Percentiles rank a stretch among this genome's conserved stretches.
Evolutionary conservation across 2,329 filamentous ascomycete species (phyloP).

Genomic region (Trichoderma gracile): DNA sequence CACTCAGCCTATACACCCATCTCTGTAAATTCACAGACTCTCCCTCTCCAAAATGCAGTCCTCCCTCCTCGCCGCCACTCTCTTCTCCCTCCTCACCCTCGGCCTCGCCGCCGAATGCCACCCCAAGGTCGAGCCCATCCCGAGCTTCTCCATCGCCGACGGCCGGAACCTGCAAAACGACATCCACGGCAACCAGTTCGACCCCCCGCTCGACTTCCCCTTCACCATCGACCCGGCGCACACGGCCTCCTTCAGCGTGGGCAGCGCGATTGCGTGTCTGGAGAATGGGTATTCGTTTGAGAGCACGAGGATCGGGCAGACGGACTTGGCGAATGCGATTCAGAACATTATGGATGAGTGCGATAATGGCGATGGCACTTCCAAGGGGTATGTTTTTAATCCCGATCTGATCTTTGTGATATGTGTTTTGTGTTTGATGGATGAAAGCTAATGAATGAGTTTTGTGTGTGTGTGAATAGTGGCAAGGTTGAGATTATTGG

Average conservation of each 20-base stretch:
- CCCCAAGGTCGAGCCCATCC: background rate
- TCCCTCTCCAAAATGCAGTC: background rate
- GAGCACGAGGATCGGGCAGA: constrained; percentile 4
- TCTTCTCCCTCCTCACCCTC: constrained; percentile 14
- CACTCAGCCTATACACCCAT: background rate
- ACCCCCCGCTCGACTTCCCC: background rate
- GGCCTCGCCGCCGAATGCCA: constrained; percentile 3
- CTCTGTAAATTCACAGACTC: background rate
- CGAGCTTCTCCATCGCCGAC: constrained; percentile 9
- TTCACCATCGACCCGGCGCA: background rate
- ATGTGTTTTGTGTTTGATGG: background rate
- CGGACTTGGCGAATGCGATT: background rate
- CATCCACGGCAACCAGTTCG: constrained; percentile 13
- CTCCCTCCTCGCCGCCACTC: background rate
- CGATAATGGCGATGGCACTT: background rate
- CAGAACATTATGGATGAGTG: constrained; percentile 14
- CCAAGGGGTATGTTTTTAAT: constrained; percentile 5
- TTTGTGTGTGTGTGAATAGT: background rate
- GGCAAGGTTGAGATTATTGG: constrained; percentile 4
- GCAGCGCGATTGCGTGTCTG: constrained; percentile 11
- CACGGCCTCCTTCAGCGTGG: constrained; percentile 6
- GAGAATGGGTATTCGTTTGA: background rate
- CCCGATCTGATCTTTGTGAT: background rate
- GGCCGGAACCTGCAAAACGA: constrained; percentile 6
- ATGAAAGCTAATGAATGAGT: background rate